phyloP scores from a whole-genome alignment of 805 yeast species.

The Candida krabiensis region DNA sequence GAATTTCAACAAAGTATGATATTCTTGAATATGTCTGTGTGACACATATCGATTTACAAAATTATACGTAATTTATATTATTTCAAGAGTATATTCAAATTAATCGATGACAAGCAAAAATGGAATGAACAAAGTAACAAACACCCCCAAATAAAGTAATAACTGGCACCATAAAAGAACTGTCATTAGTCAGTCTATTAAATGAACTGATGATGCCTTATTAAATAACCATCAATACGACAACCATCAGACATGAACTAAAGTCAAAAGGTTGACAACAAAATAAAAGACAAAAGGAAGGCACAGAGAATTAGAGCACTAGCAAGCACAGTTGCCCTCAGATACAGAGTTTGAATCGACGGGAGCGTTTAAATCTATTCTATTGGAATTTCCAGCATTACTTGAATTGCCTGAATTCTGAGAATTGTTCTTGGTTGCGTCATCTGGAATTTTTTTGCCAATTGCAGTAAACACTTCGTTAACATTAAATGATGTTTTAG shows the following conservation, averaged over 20 bases:
- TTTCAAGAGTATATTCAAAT: background rate
- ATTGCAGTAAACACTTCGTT: constrained; percentile 89
- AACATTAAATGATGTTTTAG: constrained; percentile 86
- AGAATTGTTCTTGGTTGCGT: constrained; percentile 19
- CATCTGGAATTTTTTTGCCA: constrained; percentile 78
- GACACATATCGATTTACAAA: too few relatives aligned
- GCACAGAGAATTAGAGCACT: constrained; percentile 6
- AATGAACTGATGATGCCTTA: too few relatives aligned
- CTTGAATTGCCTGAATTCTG: constrained; percentile 14
- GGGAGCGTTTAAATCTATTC: constrained; percentile 40
- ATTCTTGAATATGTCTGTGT: background rate
- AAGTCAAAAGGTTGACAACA: too few relatives aligned
- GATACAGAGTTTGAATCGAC: constrained; percentile 19
- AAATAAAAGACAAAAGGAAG: background rate
- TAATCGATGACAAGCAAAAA: background rate
- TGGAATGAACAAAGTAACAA: background rate
- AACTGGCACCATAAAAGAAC: background rate
- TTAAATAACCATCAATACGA: too few relatives aligned
- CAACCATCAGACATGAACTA: too few relatives aligned
- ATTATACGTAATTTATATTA: too few relatives aligned
- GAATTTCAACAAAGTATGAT: background rate
- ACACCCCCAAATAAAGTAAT: background rate
- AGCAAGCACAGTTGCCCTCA: constrained; percentile 36
- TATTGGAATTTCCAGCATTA: constrained; percentile 19
- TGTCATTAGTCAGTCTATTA: background rate